These are phyloP conservation scores for Cercophora sp. DNA, from an alignment of 495 filamentous ascomycete species.

Conservation along the genomic window DNA sequence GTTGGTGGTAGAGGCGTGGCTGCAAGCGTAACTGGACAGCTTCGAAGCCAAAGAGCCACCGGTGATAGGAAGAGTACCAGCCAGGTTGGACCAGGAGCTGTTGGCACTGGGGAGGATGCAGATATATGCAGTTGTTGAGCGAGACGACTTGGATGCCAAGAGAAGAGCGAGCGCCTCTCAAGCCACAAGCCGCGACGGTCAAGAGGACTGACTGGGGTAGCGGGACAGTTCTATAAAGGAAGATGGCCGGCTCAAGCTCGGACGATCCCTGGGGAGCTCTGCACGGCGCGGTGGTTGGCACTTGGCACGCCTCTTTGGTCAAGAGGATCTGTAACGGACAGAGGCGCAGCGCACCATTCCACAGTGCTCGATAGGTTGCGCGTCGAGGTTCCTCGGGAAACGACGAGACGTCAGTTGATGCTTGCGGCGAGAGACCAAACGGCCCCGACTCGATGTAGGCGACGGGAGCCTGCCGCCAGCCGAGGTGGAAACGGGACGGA, in stretches of 20 bases:
- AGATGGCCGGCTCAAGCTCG: background rate
- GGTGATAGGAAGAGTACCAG: too few species aligned
- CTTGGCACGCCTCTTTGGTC: background rate
- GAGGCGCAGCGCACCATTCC: background rate
- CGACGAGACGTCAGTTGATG: background rate
- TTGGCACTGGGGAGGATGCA: constrained; percentile 1
- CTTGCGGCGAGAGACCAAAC: background rate
- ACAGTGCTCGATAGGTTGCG: background rate
- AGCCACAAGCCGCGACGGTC: background rate
- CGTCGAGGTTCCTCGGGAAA: background rate
- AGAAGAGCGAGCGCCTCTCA: too few species aligned
- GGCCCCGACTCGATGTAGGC: background rate
- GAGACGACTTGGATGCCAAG: too few species aligned
- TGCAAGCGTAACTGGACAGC: background rate
- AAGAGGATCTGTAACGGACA: background rate
- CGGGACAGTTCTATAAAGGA: constrained; percentile 5
- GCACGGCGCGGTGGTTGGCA: background rate
- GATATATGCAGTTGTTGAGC: constrained; percentile 9
- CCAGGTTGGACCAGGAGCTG: background rate
- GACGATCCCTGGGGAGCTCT: too few species aligned
- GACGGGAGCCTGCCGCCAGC: constrained; percentile 19
- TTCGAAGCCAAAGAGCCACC: too few species aligned
- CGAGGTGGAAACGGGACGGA: constrained; percentile 14
- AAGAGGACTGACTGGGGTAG: constrained; percentile 2
- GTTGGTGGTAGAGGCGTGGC: too few species aligned